A percentile compares a stretch with the other conserved stretches of the same genome.
Conservation (phyloP, 257 asterid species). For the Solanum rostratum region DNA sequence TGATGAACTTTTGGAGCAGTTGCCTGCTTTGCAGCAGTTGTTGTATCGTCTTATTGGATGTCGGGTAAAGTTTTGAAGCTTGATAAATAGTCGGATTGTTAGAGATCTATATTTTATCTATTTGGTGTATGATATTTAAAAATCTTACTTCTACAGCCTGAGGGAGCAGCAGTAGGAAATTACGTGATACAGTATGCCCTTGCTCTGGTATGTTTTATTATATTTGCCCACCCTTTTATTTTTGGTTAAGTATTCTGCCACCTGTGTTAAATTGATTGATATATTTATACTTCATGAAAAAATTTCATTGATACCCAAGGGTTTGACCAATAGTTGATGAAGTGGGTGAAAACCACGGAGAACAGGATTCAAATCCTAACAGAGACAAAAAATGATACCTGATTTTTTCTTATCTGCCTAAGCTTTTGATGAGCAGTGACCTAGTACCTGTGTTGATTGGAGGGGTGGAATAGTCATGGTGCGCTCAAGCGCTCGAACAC, state of each 20-base stretch:
- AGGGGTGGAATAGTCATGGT: neutral
- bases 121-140: neutral
- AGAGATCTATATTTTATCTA: neutral
- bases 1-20: conserved; percentile 80
- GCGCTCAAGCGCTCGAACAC: neutral
- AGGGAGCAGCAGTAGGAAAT: conserved; percentile 84
- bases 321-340: neutral
- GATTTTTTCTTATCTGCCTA: neutral
- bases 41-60: conserved; percentile 89
- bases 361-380: neutral
- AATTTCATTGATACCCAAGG: neutral
- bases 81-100: neutral
- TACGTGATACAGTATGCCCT: conserved; percentile 87
- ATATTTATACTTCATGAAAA: neutral
- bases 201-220: conserved; percentile 54
- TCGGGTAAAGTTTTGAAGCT: conserved; percentile 47
- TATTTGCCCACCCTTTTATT: neutral
- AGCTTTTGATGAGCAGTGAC: neutral
- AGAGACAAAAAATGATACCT: neutral
- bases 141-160: conserved; percentile 54
- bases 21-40: conserved; percentile 92
- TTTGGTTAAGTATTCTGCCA: neutral
- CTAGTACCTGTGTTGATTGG: neutral
- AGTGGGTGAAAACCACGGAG: neutral
- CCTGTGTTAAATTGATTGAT: neutral